Base-by-base conservation (phyloP, 2,329 filamentous ascomycete species). In the Zymoseptoria ardabiliae region DNA sequence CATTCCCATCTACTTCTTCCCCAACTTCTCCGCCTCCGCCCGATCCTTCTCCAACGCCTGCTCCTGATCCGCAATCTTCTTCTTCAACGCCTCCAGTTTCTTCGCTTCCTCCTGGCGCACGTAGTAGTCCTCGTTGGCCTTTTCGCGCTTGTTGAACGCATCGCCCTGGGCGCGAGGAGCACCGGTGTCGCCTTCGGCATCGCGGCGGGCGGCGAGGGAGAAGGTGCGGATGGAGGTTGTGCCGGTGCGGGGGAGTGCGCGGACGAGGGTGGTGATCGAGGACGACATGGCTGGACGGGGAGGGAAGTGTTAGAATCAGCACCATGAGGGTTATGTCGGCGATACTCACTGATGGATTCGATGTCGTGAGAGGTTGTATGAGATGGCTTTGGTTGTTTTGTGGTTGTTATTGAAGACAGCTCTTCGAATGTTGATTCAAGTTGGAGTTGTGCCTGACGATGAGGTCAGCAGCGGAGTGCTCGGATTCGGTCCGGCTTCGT, bases 61-160 rank as follows among this genome's bases (percentile, higher is more conserved):
- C 60, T 71, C 68, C 7, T 56, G 50, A 51, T 68, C 64, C 54
- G 68, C 66, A 64, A 74, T 72, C 71, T 72, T 73, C 64, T 69
- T 65, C 67, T 67, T 72, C 54, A 74, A 63, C 49, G 65, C 64
- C 56, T 68, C 70, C 21, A 74, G 68, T 90, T 96, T 97, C 80
- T 92, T 86, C 79, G 86, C 85, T 84, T 97, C 94, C 73, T 91
- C 89, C 79, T 89, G 81, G 71, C 85, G 85, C 78, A 99, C 91
- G 78, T 89, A 90, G 69, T 85, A 84, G 75, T 91, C 87, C 80
- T 97, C 94, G 73, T 80, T 82, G 67, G 93, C 93, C 74, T 87
- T 84, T 79, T 99, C 94, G 70, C 94, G 91, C 79, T 88, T 88
- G 79, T 87, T 90, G 84, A 97, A 99, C 59, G 90, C 85, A 74